These are phyloP conservation scores for Colletotrichum kahawae DNA, from an alignment of 2,329 filamentous ascomycete genomes.

Conservation along the genomic window DNA sequence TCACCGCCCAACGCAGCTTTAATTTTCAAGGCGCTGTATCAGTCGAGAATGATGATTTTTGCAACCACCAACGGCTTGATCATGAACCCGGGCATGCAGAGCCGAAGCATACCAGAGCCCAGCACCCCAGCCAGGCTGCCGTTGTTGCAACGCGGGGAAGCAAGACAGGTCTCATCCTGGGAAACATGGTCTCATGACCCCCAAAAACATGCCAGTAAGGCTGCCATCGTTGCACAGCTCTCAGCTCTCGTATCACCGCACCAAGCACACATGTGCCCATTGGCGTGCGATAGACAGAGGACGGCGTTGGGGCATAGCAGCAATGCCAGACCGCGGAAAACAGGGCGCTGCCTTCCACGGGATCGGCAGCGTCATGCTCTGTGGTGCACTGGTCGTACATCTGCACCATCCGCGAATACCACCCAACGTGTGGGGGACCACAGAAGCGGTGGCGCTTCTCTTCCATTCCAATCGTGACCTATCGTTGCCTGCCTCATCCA, in stretches of 20 bases:
- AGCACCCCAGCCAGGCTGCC: neutral
- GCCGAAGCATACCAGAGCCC: neutral
- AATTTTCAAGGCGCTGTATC: neutral
- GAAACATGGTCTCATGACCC: constrained; percentile 14
- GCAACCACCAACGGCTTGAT: neutral
- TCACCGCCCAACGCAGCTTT: neutral
- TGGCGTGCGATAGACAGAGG: neutral
- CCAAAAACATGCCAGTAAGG: neutral
- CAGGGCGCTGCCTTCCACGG: neutral
- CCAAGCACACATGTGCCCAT: neutral
- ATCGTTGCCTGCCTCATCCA: neutral
- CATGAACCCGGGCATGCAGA: neutral
- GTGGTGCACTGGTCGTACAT: neutral
- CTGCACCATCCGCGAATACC: neutral
- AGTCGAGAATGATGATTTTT: constrained; percentile 10
- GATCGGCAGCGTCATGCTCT: constrained; percentile 6
- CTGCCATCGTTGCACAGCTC: constrained; percentile 4
- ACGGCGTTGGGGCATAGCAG: neutral
- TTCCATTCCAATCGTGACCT: neutral
- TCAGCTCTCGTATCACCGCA: neutral
- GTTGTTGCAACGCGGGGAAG: neutral
- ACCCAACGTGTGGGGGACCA: neutral
- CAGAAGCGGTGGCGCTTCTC: constrained; percentile 11
- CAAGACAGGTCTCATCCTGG: constrained; percentile 1
- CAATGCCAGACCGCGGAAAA: neutral